These are phyloP conservation scores for Fraxinus greggii DNA, from an alignment of 305 asterid genomes.

Conservation along the genomic window DNA sequence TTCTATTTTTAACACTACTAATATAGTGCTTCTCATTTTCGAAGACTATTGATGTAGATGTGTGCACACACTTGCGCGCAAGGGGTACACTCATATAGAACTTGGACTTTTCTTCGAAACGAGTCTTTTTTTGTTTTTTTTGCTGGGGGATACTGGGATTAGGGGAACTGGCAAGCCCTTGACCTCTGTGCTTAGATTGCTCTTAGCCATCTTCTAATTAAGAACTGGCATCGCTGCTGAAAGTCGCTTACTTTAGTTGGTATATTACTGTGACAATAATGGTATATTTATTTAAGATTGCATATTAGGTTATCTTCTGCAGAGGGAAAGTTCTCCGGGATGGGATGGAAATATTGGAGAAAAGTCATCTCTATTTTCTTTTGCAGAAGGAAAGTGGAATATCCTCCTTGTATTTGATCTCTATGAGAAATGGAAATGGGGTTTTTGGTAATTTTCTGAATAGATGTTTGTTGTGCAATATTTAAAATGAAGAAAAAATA, in stretches of 20 bases:
- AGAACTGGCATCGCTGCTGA: neutral
- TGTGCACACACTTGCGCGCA: neutral
- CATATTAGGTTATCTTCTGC: neutral
- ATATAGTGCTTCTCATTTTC: neutral
- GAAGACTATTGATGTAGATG: neutral
- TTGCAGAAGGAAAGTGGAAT: neutral
- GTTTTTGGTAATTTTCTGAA: neutral
- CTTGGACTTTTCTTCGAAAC: neutral
- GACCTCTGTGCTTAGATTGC: neutral
- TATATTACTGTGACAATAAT: neutral
- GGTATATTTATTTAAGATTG: neutral
- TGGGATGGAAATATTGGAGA: neutral
- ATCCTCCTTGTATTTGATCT: neutral
- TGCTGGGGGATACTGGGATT: neutral
- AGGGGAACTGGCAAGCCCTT: neutral
- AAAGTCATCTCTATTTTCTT: neutral
- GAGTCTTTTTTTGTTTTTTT: neutral
- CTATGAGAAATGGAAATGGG: neutral
- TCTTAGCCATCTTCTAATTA: neutral
- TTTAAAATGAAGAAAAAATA: neutral
- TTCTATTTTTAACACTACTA: neutral
- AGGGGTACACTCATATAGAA: neutral
- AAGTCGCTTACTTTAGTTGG: neutral
- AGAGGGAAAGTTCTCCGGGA: neutral
- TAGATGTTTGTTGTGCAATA: neutral